Evolutionary conservation across 352 stramenopile species (phyloP).

Genomic region (Globisporangium canariense): DNA sequence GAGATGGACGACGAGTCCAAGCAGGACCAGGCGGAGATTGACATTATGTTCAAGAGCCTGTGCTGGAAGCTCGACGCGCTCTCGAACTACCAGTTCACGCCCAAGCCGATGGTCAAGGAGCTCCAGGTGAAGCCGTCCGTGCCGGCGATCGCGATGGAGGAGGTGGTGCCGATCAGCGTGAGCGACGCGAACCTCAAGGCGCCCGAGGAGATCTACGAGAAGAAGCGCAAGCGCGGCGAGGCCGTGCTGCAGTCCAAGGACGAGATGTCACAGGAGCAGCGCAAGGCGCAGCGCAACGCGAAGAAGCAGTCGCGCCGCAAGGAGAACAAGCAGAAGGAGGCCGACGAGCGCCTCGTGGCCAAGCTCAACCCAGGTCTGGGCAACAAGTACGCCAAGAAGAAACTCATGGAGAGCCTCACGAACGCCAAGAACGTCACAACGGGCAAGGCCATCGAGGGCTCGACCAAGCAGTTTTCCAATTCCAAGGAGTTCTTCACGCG

Average conservation of each 20-base stretch:
- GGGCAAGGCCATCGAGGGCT: conserved; percentile 80
- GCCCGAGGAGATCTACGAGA: conserved; percentile 82
- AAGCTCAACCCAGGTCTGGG: conserved; percentile 93
- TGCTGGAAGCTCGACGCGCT: conserved; percentile 94
- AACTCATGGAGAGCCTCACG: conserved; percentile 80
- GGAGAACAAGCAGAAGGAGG: conserved; percentile 83
- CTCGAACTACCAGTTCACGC: conserved; percentile 96
- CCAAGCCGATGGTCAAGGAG: conserved; percentile 91
- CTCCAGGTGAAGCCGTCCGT: conserved; percentile 81
- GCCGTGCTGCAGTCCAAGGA: conserved; percentile 77
- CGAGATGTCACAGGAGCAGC: conserved; percentile 86
- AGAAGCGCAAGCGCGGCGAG: conserved; percentile 85
- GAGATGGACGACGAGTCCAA: conserved; percentile 90
- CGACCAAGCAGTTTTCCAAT: conserved; percentile 83
- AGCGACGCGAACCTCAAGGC: conserved; percentile 83
- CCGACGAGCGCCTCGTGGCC: conserved; percentile 91
- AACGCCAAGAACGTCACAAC: conserved; percentile 81
- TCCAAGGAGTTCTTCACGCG: conserved; percentile 86
- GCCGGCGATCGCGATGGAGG: conserved; percentile 81
- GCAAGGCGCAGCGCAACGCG: conserved; percentile 78
- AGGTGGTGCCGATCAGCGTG: conserved; percentile 79
- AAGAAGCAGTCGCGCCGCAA: conserved; percentile 93
- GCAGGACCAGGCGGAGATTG: conserved; percentile 93
- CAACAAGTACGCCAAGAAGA: conserved; percentile 96
- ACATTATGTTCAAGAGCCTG: conserved; percentile 92